Percentiles rank a stretch among this genome's conserved stretches.
Conservation (phyloP, 179 eudicot species). For the Beta corolliflora region DNA sequence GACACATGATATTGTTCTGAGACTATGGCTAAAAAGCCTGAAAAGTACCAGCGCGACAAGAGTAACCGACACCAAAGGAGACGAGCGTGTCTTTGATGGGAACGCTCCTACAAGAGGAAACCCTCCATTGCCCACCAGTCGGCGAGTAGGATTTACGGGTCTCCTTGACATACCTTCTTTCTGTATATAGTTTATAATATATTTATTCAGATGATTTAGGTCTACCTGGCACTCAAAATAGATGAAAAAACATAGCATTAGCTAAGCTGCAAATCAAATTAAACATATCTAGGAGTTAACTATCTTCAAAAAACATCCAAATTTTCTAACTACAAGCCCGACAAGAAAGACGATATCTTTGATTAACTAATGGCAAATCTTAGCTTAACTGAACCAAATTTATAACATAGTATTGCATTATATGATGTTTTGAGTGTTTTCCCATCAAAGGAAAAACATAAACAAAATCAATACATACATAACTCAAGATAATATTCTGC, state of each 20-base stretch:
- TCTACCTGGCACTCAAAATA: conserved; percentile 10
- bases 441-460: not conserved
- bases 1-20: not conserved
- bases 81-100: conserved; percentile 74
- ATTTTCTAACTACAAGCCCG: not conserved
- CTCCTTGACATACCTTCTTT: conserved; percentile 71
- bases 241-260: conserved; percentile 21
- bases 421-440: not conserved
- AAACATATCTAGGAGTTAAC: not conserved
- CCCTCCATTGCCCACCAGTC: conserved; percentile 61
- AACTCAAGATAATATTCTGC: not conserved
- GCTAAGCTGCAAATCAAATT: conserved; percentile 6
- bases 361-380: not conserved
- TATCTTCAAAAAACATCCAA: not conserved
- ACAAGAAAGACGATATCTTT: not conserved
- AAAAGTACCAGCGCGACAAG: conserved; percentile 64
- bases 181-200: not conserved
- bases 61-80: conserved; percentile 69
- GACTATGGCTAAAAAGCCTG: conserved; percentile 14
- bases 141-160: conserved; percentile 66
- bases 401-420: not conserved
- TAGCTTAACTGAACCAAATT: not conserved
- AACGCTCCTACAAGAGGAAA: conserved; percentile 68
- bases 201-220: not conserved
- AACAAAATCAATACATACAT: not conserved